Conservation (phyloP, 2,329 filamentous ascomycete species). For the Aureobasidium sp. region DNA sequence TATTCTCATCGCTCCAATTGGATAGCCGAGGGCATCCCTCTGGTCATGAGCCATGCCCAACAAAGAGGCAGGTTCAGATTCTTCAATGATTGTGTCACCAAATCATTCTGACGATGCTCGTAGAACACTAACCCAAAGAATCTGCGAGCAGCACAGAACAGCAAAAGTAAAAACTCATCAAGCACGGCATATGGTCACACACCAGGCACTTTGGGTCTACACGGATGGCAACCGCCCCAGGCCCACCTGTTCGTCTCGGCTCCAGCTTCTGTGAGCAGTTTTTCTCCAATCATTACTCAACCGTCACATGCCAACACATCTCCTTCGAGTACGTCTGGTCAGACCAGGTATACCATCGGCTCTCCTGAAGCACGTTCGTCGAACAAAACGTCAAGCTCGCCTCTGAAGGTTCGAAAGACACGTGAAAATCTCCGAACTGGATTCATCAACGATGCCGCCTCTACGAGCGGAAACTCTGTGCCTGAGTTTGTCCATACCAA, state of each 20-base stretch:
- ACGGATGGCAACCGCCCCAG: conserved; percentile 6
- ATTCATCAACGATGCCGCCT: not conserved
- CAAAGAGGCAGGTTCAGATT: not conserved
- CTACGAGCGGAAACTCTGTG: not conserved
- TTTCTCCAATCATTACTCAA: not conserved
- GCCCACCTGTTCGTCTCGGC: conserved; percentile 8
- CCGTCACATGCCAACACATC: not conserved
- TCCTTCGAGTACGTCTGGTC: not conserved
- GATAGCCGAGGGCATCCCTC: not conserved
- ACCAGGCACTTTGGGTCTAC: not conserved
- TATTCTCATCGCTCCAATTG: not conserved
- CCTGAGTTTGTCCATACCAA: not conserved
- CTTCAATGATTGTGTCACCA: too few relatives aligned
- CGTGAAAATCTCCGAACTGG: conserved; percentile 26
- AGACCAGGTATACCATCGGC: not conserved
- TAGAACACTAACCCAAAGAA: conserved; percentile 2
- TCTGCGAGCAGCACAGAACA: not conserved
- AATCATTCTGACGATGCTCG: not conserved
- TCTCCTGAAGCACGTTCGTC: not conserved
- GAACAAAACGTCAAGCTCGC: conserved; percentile 19
- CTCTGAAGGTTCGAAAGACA: conserved; percentile 28
- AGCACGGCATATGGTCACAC: not conserved
- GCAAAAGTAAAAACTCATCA: not conserved
- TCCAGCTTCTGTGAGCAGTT: not conserved
- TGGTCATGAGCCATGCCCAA: not conserved